phyloP scores from a whole-genome alignment of 352 stramenopile species.

The Globisporangium splendens region DNA sequence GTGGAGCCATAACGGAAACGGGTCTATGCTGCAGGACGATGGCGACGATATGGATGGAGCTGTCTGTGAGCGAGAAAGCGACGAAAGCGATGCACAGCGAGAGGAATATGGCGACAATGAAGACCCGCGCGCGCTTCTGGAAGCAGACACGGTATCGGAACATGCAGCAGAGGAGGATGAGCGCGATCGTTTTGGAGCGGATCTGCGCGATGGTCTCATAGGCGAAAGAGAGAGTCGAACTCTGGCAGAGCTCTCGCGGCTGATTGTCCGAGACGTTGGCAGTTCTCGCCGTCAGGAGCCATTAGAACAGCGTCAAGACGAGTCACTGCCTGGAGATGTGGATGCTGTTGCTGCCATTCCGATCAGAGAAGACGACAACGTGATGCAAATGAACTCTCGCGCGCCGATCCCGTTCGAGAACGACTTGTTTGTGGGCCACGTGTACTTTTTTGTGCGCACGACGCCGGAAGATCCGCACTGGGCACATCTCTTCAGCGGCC shows the following conservation, averaged over 20 bases:
- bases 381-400: conserved; percentile 57
- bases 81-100: not conserved
- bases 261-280: conserved; percentile 41
- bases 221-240: conserved; percentile 2
- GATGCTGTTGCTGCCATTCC: not conserved
- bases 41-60: conserved; percentile 1
- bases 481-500: conserved; percentile 49
- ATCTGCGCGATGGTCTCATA: not conserved
- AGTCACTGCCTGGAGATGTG: not conserved
- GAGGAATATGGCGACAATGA: not conserved
- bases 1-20: not conserved
- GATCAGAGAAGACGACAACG: not conserved
- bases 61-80: not conserved
- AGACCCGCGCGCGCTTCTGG: conserved; percentile 10
- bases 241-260: conserved; percentile 12
- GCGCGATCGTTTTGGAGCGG: not conserved
- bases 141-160: not conserved
- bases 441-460: conserved; percentile 82
- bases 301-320: not conserved
- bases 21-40: not conserved
- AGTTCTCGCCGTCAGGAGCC: conserved; percentile 3
- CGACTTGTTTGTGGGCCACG: conserved; percentile 75
- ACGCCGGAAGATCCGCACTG: conserved; percentile 49
- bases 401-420: conserved; percentile 80
- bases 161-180: not conserved